These are phyloP conservation scores for Mesotaenium endlicherianum DNA, from an alignment of 139 green algal species.

Conservation along the genomic window DNA sequence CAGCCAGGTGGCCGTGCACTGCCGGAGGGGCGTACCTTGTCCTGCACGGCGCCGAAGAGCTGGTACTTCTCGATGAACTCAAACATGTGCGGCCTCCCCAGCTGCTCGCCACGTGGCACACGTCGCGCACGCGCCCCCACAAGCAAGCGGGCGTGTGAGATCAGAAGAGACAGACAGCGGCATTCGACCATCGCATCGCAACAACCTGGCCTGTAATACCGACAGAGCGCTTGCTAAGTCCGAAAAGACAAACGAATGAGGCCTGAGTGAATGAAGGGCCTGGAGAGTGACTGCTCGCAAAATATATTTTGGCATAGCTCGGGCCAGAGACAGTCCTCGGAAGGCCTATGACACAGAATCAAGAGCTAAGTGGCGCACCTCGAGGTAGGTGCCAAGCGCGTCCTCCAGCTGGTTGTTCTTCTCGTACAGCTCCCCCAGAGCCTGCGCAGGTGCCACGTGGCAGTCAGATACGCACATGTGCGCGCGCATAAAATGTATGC, in stretches of 20 bases:
- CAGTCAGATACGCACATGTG: no score
- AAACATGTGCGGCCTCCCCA: neutral
- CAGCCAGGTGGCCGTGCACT: no score
- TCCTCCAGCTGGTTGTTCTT: constrained; percentile 72
- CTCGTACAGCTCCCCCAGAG: constrained; percentile 78
- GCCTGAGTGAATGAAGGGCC: neutral
- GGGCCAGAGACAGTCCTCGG: neutral
- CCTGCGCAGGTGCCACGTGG: constrained; percentile 40
- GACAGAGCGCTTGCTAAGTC: no score
- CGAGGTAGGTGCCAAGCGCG: constrained; percentile 71
- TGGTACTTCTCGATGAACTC: constrained; percentile 18
- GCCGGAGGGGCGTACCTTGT: constrained; percentile 13
- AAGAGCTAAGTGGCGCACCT: constrained; percentile 51
- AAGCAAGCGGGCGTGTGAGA: no score
- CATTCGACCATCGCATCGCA: no score
- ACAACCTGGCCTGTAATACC: no score
- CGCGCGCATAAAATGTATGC: no score
- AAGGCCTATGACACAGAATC: neutral
- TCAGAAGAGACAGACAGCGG: no score
- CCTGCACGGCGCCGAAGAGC: neutral
- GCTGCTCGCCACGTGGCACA: neutral
- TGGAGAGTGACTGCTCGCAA: neutral
- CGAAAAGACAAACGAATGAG: no score
- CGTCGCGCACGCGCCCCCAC: no score
- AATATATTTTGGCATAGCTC: neutral